Evolutionary conservation across 2,329 filamentous ascomycete species (phyloP).

Genomic region (Dendrostoma leiphaemia): DNA sequence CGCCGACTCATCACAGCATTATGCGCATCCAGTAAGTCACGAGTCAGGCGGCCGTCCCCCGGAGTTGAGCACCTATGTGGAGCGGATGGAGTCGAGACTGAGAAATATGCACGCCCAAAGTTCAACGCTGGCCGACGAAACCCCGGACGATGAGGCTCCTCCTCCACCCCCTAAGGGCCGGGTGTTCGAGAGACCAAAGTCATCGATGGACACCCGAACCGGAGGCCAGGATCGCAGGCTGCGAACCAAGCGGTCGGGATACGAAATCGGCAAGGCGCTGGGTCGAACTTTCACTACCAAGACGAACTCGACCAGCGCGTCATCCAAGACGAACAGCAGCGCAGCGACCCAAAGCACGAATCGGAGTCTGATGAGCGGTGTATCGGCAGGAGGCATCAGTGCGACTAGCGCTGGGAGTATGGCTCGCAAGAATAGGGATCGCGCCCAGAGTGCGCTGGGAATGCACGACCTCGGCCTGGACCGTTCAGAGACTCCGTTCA

Average conservation of each 20-base stretch:
- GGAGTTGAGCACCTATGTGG: slow-evolving; percentile 80
- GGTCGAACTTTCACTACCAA: slow-evolving; percentile 84
- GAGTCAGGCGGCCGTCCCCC: slow-evolving; percentile 56
- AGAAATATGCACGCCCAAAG: slow-evolving; percentile 67
- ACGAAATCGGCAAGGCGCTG: slow-evolving; percentile 71
- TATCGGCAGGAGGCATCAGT: slow-evolving; percentile 86
- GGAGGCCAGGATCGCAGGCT: slow-evolving; percentile 44
- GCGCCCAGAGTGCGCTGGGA: slow-evolving; percentile 65
- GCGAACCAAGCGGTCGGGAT: slow-evolving; percentile 70
- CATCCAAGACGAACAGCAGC: slow-evolving; percentile 64
- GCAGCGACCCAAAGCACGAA: slow-evolving; percentile 75
- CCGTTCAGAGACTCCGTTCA: slow-evolving; percentile 64
- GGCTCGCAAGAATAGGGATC: slow-evolving; percentile 66
- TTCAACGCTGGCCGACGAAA: slow-evolving; percentile 40
- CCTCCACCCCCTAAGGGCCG: slow-evolving; percentile 61
- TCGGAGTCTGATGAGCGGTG: slow-evolving; percentile 89
- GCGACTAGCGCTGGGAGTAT: slow-evolving; percentile 94
- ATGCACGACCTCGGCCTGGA: slow-evolving; percentile 54
- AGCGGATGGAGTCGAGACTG: slow-evolving; percentile 85
- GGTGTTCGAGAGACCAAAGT: slow-evolving; percentile 55
- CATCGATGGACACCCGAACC: slow-evolving; percentile 48
- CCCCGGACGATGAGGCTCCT: slow-evolving; percentile 43
- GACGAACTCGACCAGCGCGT: slow-evolving; percentile 73
- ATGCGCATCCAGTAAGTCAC: slow-evolving; percentile 38
- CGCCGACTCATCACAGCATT: slow-evolving; percentile 50